phyloP scores from a whole-genome alignment of 768 basidiomycete species.

The Hygrophorus pudorinus region DNA sequence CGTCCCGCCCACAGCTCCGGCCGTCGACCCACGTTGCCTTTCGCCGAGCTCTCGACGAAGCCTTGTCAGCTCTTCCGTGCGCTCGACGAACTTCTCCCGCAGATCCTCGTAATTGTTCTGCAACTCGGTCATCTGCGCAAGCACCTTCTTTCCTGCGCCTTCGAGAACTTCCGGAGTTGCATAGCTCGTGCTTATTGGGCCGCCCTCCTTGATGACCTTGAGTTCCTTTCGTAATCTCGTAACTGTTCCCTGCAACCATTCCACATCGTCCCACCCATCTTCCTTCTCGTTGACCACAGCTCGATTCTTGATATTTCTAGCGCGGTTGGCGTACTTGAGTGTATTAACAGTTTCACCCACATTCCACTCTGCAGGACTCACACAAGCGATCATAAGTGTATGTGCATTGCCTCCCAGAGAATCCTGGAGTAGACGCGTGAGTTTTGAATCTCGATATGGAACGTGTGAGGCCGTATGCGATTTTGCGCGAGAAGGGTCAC shows the following conservation, averaged over 20 bases:
- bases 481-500: conserved; percentile 83
- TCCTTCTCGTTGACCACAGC: conserved; percentile 90
- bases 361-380: conserved; percentile 95
- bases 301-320: conserved; percentile 93
- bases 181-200: conserved; percentile 21
- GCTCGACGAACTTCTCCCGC: conserved; percentile 76
- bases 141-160: conserved; percentile 63
- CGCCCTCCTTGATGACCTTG: conserved; percentile 67
- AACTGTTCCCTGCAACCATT: conserved; percentile 88
- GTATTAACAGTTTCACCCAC: conserved; percentile 89
- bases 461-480: conserved; percentile 80
- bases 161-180: conserved; percentile 34
- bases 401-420: conserved; percentile 96
- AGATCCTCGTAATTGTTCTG: conserved; percentile 82
- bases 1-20: conserved; percentile 56
- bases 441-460: conserved; percentile 97
- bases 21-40: conserved; percentile 44
- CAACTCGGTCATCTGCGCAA: conserved; percentile 74
- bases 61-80: conserved; percentile 80
- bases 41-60: conserved; percentile 73
- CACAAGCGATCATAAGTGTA: conserved; percentile 98
- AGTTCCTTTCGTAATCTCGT: conserved; percentile 81
- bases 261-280: conserved; percentile 97
- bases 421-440: conserved; percentile 92
- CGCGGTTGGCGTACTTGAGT: conserved; percentile 94